Base-by-base conservation (phyloP, 768 basidiomycete species). In the Pulveroboletus sp. region DNA sequence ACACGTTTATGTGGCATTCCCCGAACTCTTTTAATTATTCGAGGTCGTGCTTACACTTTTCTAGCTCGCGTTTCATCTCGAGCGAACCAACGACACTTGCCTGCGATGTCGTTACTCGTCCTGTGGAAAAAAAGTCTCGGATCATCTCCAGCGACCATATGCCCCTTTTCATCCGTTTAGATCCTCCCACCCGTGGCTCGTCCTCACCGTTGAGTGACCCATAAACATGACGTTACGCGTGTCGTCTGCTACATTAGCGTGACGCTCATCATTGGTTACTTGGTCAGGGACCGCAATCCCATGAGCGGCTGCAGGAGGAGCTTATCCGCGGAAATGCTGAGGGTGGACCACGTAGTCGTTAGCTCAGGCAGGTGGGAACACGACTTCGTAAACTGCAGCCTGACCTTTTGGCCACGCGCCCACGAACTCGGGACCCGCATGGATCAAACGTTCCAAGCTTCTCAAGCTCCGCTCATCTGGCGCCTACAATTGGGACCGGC, bases 101-200 rank as follows among this genome's bases (percentile, higher is more conserved):
- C 47, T 55, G 24, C 61, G 78, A 78, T 59, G 72, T 81, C 50
- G 76, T 80, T 21, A 79, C 76, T 47, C 76, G 78, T 49, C 81
- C 81, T 21, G 75, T 79, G 59, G 77, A 82, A 49, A 21, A 21
- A 21, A 79, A 76, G 61, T 79, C 77, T 36, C 72, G 74, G 55
- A 72, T 75, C n/a, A 65, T 71, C 44, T 61, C 74, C 47, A 79
- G 81, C 43, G 81, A 80, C 67, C 81, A 78, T 66, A 80, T 82
- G 78, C 82, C 82, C 44, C 67, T 84, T 55, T 70, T 73, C 21
- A 21, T 21, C 21, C 21, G 21, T 21, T 3, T 21, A 54, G 14
- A 15, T 27, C 58, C 43, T 44, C 28, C 35, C 41, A 57, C 41
- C 53, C 41, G 45, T 27, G 53, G 33, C 36, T 39, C 35, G 43